Evolutionary conservation across 352 stramenopile genomes (phyloP), one percentile per base, ranked within the genome.

Genomic region (Peronospora belbahrii): DNA sequence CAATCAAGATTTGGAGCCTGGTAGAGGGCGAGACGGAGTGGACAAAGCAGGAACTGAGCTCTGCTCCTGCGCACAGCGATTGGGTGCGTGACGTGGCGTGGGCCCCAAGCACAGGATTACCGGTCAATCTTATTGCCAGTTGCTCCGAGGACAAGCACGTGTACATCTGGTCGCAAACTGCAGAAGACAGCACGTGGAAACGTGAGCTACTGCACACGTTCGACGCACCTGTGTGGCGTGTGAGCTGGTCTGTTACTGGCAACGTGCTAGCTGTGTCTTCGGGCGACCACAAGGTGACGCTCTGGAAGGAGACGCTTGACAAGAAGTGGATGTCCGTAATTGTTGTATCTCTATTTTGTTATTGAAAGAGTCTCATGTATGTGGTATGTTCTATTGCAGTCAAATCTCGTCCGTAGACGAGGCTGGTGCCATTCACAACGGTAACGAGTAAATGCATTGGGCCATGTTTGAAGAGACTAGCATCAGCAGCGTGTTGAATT

Each of bases 301-400:
- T 99, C 2, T 99, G 96, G 96, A 99, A 99, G 70, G 87, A 98
- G 65, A 95, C 74, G 35, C 76, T 98, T 20, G 90, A 98, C 76
- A 97, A 97, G 53, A 93, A 88, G 51, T 99, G 95, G 95, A 90
- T 91, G 77, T 86, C 83, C 59, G 72, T 88, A 52, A 8, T 27
- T 27, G 10, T 33, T 28, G 14, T 35, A 24, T 19, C 14, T 4
- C 37, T 9, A 18, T 23, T 1, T 10, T 10, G 35, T 4, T 6
- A 10, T 34, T 2, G 6, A 6, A 23, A 17, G 13, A 19, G 40
- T 19, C 19, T 11, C 59, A 49, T 55, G 18, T n/a, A 22, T 31
- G 31, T 60, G 35, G 30, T 35, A 15, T 67, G 19, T 42, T 58
- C 3, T 36, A 15, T 42, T 50, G 37, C 52, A 91, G 79, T 80